Evolutionary conservation across 1,284 basidiomycete genomes (phyloP).

Genomic region (Ganoderma meredithae): DNA sequence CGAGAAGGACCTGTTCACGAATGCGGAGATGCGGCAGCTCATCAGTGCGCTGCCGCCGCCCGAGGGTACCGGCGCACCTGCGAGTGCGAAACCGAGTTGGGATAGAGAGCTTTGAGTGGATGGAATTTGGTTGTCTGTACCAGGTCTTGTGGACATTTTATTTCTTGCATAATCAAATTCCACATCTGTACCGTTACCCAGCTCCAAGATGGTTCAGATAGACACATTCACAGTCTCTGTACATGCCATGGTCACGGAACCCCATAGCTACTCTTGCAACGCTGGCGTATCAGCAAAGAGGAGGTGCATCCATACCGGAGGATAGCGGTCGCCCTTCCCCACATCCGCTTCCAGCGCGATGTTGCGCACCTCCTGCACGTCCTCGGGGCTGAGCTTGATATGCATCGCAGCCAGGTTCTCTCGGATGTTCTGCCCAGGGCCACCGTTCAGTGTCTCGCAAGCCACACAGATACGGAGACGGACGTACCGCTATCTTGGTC

Average conservation of each 20-base stretch:
- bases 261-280: neutral
- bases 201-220: no score
- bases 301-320: neutral
- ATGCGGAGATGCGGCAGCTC: conserved; percentile 33
- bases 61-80: neutral
- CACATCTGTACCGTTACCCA: neutral
- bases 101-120: neutral
- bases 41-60: conserved; percentile 24
- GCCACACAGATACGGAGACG: conserved; percentile 34
- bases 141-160: neutral
- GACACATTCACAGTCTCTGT: neutral
- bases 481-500: conserved; percentile 34
- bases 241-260: neutral
- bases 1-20: conserved; percentile 36
- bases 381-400: conserved; percentile 43
- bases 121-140: neutral
- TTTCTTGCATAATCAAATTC: neutral
- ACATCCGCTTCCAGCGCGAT: conserved; percentile 39
- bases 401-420: conserved; percentile 44
- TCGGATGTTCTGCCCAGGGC: neutral
- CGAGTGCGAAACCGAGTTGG: neutral
- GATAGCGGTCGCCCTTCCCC: neutral
- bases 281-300: neutral
- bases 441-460: neutral
- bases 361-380: conserved; percentile 43